Conservation (phyloP, 352 stramenopile species). For the Phytophthora pistaciae region DNA sequence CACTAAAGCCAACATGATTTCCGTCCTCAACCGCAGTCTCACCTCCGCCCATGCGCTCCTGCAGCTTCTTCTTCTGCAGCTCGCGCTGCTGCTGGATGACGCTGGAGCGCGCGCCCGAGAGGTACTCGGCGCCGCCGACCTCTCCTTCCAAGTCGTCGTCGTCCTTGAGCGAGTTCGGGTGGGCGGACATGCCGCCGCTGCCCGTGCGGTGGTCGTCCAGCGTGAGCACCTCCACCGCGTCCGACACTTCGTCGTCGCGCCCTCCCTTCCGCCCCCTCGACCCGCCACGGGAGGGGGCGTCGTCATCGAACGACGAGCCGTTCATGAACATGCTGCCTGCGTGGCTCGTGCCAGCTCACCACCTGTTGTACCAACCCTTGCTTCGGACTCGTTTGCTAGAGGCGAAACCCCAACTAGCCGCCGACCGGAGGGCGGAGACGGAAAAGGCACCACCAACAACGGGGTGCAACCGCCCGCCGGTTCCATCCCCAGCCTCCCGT, state of each 20-base stretch:
- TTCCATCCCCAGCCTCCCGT: neutral
- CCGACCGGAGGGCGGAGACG: neutral
- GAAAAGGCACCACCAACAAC: conserved; percentile 7
- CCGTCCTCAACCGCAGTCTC: neutral
- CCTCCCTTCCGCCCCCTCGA: conserved; percentile 26
- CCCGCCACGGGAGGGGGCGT: conserved; percentile 32
- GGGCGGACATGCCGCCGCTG: conserved; percentile 42
- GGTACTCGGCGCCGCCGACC: conserved; percentile 57
- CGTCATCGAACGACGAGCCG: conserved; percentile 79
- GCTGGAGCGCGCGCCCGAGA: conserved; percentile 70
- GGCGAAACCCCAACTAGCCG: conserved; percentile 36
- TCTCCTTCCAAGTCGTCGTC: conserved; percentile 79
- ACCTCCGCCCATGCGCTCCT: conserved; percentile 86
- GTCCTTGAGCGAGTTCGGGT: conserved; percentile 84
- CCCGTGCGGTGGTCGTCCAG: conserved; percentile 58
- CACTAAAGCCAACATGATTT: neutral
- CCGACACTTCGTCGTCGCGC: conserved; percentile 55
- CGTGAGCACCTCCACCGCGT: conserved; percentile 71
- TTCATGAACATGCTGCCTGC: conserved; percentile 86
- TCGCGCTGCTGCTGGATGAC: conserved; percentile 89
- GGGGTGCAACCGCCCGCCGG: conserved; percentile 16
- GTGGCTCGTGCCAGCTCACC: conserved; percentile 2
- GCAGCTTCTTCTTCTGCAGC: conserved; percentile 89
- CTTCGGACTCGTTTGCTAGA: conserved; percentile 22
- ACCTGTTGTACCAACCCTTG: neutral